Evolutionary conservation across 2,329 filamentous ascomycete species (phyloP).

Genomic region (Atkinsonella texensis): DNA sequence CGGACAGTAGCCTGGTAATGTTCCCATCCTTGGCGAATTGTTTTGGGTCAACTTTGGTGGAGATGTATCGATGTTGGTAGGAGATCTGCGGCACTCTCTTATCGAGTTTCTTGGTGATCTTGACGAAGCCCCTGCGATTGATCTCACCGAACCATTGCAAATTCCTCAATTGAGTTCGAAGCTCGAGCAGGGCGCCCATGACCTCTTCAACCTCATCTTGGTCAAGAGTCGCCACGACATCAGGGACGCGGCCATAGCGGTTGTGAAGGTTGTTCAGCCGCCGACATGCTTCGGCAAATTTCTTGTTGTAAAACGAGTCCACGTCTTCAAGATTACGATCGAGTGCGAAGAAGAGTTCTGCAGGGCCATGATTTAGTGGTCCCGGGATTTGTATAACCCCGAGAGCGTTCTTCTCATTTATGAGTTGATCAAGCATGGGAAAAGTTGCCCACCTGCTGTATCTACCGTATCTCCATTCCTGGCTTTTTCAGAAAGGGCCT

Average conservation of each 20-base stretch:
- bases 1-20: constrained; percentile 34
- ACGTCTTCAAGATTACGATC: constrained; percentile 97
- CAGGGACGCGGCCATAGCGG: constrained; percentile 65
- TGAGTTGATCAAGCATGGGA: constrained; percentile 11
- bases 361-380: constrained; percentile 20
- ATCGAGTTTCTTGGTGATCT: constrained; percentile 98
- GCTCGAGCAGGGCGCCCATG: constrained; percentile 77
- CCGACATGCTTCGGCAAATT: constrained; percentile 73
- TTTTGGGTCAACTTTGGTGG: constrained; percentile 79
- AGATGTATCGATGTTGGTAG: constrained; percentile 75
- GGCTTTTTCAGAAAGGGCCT: constrained; percentile 54
- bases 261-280: constrained; percentile 79
- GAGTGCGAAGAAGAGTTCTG: constrained; percentile 94
- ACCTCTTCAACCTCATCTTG: constrained; percentile 85
- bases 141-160: constrained; percentile 97
- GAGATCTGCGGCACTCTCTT: constrained; percentile 74
- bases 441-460: constrained; percentile 64
- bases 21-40: constrained; percentile 68
- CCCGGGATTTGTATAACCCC: constrained; percentile 13
- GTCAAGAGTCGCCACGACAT: constrained; percentile 62
- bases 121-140: constrained; percentile 87
- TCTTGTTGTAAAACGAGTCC: constrained; percentile 93
- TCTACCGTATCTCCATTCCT: constrained; percentile 67
- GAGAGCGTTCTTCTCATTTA: constrained; percentile 9
- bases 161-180: constrained; percentile 78